Evolutionary conservation across 441 rosid genomes (phyloP), one percentile per base, ranked within the genome.

Genomic region (Bocquillonia castaneifolia): DNA sequence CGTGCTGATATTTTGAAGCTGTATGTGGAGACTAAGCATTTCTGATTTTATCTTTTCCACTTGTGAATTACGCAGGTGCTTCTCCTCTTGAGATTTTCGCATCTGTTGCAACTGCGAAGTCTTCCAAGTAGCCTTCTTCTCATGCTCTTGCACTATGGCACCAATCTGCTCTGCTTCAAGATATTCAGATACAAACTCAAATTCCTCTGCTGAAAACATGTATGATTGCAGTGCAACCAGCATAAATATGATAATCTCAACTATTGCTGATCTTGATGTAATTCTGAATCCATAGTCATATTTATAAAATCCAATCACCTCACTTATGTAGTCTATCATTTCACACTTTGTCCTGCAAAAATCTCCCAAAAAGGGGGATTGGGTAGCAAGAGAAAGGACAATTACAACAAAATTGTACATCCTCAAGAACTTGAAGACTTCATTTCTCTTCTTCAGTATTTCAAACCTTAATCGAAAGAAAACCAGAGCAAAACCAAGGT

Each of bases 41-140:
- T 94, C 98, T 28, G 97, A 88, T 76, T 94, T 94, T 88, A 94
- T 94, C 80, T 90, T 94, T 79, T 94, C 99, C 68, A 92, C 99
- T 71, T 94, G 99, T 76, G 81, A 79, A 81, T 92, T 85, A n/a
- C 96, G 89, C 74, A 79, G 84, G 73, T 81, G 77, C 76, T 88
- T 88, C 77, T 86, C 83, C 73, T 90, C 98, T 78, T 92, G 96
- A 59, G 89, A 79, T 75, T 92, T 92, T 57, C 90, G 89, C 68
- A 90, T 87, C 77, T 88, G 83, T 74, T 88, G 98, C 72, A 94
- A 76, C 63, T 92, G 98, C 65, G 85, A 88, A 39, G 94, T 92
- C 77, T 91, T 94, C 93, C 99, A 86, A 44, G 98, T 85, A 69
- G 98, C 98, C 68, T 79, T 86, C 78, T 90, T 92, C 81, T 94